Conservation (phyloP, 192 early-diverging fungal species). For the Backusella morwellensis region DNA sequence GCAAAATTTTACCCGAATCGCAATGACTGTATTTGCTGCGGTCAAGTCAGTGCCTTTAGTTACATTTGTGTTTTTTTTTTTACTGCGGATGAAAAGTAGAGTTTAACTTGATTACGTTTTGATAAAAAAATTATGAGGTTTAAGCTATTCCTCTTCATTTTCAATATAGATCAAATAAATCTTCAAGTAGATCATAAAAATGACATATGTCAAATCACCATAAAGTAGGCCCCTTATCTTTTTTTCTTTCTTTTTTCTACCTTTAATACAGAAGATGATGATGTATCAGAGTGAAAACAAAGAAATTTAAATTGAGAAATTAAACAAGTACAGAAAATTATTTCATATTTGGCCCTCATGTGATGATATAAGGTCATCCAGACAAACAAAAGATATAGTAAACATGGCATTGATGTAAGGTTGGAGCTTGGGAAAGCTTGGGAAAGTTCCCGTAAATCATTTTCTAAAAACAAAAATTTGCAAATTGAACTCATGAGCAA, state of each 20-base stretch:
- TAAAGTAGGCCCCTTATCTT: not conserved
- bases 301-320: not conserved
- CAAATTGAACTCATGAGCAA: not conserved
- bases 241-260: not conserved
- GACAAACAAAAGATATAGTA: not conserved
- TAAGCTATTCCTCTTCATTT: not conserved
- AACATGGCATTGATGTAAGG: not conserved
- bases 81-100: not conserved
- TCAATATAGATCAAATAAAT: not conserved
- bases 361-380: not conserved
- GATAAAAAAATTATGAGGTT: not conserved
- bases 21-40: not conserved
- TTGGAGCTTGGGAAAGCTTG: not conserved
- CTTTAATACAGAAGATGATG: not conserved
- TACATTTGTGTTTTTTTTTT: not conserved
- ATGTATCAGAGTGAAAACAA: not conserved
- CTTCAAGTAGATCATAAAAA: not conserved
- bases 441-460: not conserved
- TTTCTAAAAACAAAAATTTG: not conserved
- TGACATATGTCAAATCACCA: not conserved
- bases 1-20: not conserved
- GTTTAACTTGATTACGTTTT: not conserved
- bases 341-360: not conserved
- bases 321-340: not conserved
- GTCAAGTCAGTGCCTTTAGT: not conserved